Base-by-base conservation (phyloP, 345 rosid genomes). In the Dovyalis caffra region DNA sequence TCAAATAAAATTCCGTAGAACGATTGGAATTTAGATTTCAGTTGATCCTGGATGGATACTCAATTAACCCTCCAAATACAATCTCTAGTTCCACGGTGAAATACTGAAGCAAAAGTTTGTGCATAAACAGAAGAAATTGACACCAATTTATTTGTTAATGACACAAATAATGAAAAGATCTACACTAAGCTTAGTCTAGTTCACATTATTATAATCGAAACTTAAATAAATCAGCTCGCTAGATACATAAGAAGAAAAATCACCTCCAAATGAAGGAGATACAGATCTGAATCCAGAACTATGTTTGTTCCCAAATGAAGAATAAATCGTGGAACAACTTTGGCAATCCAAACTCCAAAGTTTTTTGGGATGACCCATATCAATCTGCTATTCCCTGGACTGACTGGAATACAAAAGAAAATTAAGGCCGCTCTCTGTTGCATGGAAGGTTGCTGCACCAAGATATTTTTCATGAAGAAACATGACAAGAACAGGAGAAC, bases 231-330 rank as follows among this genome's bases (percentile, higher is more conserved):
- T 43, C 47, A 43, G 47, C 47, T 43, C 47, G 4, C 47, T 43
- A 14, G 4, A 43, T 43, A 14, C 47, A 43, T 16, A 28, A 29
- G 23, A 32, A 38, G 45, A 63, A 49, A 56, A 76, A 74, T 73
- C 64, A 94, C 98, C 97, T 94, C 95, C 33, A 89, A 81, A 76
- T 89, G 97, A 84, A 94, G 98, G 62, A 94, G 92, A 79, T 89
- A 90, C 73, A 94, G 78, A 84, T 92, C 97, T 38, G 97, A 92
- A 90, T 94, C 98, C 61, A 94, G 89, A 79, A 94, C 85, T 65
- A 88, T 84, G 83, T 92, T 94, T 66, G 85, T 89, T 65, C 90
- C 89, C 70, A 88, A 76, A 62, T 94, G 98, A 81, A 85, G 90
- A 64, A 92, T 60, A 96, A 97, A 94, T 69, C 97, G 81, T 9